Evolutionary conservation across 768 basidiomycete genomes (phyloP).

Genomic region (Solioccasus polychromus): DNA sequence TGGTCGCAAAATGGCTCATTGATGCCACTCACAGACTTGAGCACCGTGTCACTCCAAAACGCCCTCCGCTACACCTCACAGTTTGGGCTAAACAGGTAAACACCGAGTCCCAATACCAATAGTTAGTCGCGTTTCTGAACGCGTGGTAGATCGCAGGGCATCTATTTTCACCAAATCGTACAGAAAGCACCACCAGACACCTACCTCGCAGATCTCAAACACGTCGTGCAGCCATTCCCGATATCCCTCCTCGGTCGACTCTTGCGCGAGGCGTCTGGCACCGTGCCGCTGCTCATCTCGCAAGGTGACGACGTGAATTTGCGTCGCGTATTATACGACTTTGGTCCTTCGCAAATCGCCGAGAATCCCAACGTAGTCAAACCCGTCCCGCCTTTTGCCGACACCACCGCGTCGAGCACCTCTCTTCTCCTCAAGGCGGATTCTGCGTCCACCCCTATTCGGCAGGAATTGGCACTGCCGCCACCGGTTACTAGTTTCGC

Average conservation of each 20-base stretch:
- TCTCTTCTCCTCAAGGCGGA: not conserved
- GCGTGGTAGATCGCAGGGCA: not conserved
- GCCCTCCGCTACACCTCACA: not conserved
- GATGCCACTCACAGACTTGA: not conserved
- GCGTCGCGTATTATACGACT: not conserved
- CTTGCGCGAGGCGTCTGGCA: conserved; percentile 4
- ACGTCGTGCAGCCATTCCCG: not conserved
- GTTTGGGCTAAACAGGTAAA: conserved; percentile 5
- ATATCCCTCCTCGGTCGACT: not conserved
- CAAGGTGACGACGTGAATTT: not conserved
- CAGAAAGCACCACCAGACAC: not conserved
- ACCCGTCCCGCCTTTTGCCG: not conserved
- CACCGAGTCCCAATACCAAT: not conserved
- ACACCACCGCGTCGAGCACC: not conserved
- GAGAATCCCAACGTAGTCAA: not conserved
- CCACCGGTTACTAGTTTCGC: not conserved
- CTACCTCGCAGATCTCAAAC: conserved; percentile 1
- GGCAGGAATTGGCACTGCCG: not conserved
- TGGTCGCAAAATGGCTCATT: not conserved
- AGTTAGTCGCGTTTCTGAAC: not conserved
- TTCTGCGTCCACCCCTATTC: not conserved
- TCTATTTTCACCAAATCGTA: conserved; percentile 2
- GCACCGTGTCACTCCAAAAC: not conserved
- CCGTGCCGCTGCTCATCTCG: not conserved
- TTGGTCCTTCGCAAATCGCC: not conserved